Conservation (phyloP, 1,139 yeast genomes). For the Wickerhamiella infanticola region DNA sequence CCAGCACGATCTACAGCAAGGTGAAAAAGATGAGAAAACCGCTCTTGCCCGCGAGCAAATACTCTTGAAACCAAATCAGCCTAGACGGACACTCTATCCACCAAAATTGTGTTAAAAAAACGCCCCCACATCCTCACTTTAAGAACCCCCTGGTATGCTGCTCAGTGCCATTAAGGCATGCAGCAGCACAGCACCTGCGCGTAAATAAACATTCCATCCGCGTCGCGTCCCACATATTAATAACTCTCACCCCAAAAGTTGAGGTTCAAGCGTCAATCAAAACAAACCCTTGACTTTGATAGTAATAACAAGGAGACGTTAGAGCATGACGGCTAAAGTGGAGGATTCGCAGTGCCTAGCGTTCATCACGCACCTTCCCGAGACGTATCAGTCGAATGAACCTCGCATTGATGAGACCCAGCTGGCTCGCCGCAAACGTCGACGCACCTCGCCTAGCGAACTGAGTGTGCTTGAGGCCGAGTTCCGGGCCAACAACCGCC, state of each 20-base stretch:
- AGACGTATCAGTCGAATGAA: constrained; percentile 69
- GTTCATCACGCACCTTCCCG: constrained; percentile 75
- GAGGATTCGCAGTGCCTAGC: constrained; percentile 35
- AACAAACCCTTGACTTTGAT: background rate
- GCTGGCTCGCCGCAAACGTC: constrained; percentile 79
- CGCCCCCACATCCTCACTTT: too few species aligned
- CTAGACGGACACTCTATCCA: too few species aligned
- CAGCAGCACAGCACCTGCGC: background rate
- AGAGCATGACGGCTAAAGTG: background rate
- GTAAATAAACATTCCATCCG: background rate
- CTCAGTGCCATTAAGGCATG: background rate
- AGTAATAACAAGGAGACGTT: background rate
- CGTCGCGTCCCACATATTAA: background rate
- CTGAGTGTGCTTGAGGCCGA: constrained; percentile 64
- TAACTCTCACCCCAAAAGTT: background rate
- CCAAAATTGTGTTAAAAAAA: too few species aligned
- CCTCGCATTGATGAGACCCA: constrained; percentile 78
- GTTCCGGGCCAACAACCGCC: constrained; percentile 63
- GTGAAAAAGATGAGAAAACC: too few species aligned
- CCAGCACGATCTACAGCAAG: too few species aligned
- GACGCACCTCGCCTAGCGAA: constrained; percentile 87
- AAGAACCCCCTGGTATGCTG: too few species aligned
- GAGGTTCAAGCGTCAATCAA: too few species aligned
- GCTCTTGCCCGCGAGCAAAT: too few species aligned
- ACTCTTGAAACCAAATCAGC: too few species aligned